These are phyloP conservation scores for Russula sp. DNA, from an alignment of 768 basidiomycete species.

Conservation along the genomic window DNA sequence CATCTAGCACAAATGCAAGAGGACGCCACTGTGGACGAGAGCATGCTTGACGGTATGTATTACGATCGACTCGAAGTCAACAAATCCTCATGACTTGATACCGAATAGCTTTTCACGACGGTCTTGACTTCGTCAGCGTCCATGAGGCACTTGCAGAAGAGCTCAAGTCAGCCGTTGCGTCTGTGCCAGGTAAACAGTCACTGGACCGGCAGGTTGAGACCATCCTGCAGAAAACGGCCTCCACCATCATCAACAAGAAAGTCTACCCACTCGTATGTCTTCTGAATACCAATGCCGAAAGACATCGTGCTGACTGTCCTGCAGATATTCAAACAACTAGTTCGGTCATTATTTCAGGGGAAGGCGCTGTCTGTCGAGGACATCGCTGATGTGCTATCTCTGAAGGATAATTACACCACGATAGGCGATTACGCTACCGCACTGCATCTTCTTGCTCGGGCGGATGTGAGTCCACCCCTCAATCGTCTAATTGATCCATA, in stretches of 20 bases:
- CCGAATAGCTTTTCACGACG: slow-evolving; percentile 72
- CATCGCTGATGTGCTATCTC: slow-evolving; percentile 74
- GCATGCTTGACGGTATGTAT: slow-evolving; percentile 51
- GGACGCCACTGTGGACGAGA: slow-evolving; percentile 46
- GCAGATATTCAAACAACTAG: slow-evolving; percentile 68
- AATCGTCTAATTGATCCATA: neutral
- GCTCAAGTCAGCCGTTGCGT: slow-evolving; percentile 50
- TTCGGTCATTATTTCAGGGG: slow-evolving; percentile 69
- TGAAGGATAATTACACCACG: slow-evolving; percentile 71
- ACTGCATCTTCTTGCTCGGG: slow-evolving; percentile 59
- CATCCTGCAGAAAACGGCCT: slow-evolving; percentile 55
- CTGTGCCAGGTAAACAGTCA: slow-evolving; percentile 56
- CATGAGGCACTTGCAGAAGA: slow-evolving; percentile 67
- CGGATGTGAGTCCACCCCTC: slow-evolving; percentile 42
- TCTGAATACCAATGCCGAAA: too few species aligned
- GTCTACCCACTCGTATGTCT: slow-evolving; percentile 51
- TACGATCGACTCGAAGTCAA: neutral
- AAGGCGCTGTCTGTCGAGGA: slow-evolving; percentile 75
- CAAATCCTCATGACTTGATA: slow-evolving; percentile 6
- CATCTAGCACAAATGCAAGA: slow-evolving; percentile 65
- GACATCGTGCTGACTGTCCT: slow-evolving; percentile 27
- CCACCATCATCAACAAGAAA: slow-evolving; percentile 42
- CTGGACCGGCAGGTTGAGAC: slow-evolving; percentile 67
- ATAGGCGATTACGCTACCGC: slow-evolving; percentile 67
- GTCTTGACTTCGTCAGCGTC: slow-evolving; percentile 82